Conservation (phyloP, 2,329 filamentous ascomycete genomes). For the Aspergillus viridinutans region DNA sequence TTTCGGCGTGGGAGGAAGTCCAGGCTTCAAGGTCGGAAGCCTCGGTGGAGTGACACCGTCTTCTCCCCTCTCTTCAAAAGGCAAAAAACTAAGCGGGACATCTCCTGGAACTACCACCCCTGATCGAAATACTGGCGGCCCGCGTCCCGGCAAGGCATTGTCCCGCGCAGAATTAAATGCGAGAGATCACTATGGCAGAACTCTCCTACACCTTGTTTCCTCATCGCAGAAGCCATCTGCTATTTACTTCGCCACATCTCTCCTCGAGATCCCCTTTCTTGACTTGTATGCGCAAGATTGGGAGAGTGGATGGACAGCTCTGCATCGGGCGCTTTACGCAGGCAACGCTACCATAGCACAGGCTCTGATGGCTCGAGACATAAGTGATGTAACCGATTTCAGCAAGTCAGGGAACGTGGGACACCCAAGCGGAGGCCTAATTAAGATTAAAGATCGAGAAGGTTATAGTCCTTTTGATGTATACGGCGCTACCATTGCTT, state of each 20-base stretch:
- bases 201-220: constrained; percentile 77
- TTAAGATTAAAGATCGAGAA: constrained; percentile 94
- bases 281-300: constrained; percentile 83
- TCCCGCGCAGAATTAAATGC: constrained; percentile 72
- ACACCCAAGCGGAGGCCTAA: constrained; percentile 66
- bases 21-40: constrained; percentile 27
- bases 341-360: constrained; percentile 86
- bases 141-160: constrained; percentile 32
- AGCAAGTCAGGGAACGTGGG: constrained; percentile 52
- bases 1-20: constrained; percentile 21
- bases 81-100: constrained; percentile 42
- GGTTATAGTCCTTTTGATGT: constrained; percentile 93
- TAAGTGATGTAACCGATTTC: constrained; percentile 60
- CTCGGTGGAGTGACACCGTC: constrained; percentile 26
- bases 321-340: constrained; percentile 85
- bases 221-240: constrained; percentile 69
- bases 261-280: constrained; percentile 75
- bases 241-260: constrained; percentile 67
- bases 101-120: constrained; percentile 46
- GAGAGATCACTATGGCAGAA: constrained; percentile 76
- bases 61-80: constrained; percentile 42
- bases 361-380: constrained; percentile 73
- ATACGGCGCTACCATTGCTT: constrained; percentile 80
- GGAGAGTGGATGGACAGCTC: constrained; percentile 93
- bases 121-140: constrained; percentile 28